Base-by-base conservation (phyloP, 495 filamentous ascomycete genomes). In the Ramalina peruviana region DNA sequence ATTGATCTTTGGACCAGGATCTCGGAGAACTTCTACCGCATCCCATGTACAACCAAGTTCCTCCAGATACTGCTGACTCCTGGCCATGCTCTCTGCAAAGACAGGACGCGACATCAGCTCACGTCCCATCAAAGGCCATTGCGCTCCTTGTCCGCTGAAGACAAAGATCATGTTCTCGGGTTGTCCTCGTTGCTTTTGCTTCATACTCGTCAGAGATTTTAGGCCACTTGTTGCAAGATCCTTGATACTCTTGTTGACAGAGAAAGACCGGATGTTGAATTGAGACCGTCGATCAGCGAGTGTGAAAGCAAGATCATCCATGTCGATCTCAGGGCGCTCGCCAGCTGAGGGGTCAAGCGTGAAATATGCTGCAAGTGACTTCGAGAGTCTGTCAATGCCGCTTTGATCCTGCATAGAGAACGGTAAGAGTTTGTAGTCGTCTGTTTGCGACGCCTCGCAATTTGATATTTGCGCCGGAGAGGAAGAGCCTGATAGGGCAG, bases 141-240 rank as follows among this genome's bases (percentile, higher is more conserved):
- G 82, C 0, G 81, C 80, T 13, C 82, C 81, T 54, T 86, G 82
- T 3, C 82, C 82, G n/a, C 78, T 84, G 43, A 69, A 71, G 3
- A 69, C 51, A 30, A 56, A 57, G 5, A 36, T 46, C 45, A 52
- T 27, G 6, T 46, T 36, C 16, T 48, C 43, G n/a, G 30, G 23
- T 27, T 40, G 40, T 4, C 36, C 21, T 2, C 33, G 51, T 39
- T 44, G 51, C 23, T 46, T 42, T 49, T 50, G 13, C 16, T 47
- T 26, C 49, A 21, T 49, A 39, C 26, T 39, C 20, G 36, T n/a
- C 37, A 37, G 21, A 21, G 38, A 15, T 10, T 48, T 27, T 27
- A 36, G 12, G 10, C 48, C 33, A 10, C 36, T 20, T 30, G 46
- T 44, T 6, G 20, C 4, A 17, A 48, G 37, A 1, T 43, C 54